Percentiles rank a stretch among this genome's conserved stretches.
Conservation (phyloP, 2,329 filamentous ascomycete species). For the Coleophoma eucalyptorum region DNA sequence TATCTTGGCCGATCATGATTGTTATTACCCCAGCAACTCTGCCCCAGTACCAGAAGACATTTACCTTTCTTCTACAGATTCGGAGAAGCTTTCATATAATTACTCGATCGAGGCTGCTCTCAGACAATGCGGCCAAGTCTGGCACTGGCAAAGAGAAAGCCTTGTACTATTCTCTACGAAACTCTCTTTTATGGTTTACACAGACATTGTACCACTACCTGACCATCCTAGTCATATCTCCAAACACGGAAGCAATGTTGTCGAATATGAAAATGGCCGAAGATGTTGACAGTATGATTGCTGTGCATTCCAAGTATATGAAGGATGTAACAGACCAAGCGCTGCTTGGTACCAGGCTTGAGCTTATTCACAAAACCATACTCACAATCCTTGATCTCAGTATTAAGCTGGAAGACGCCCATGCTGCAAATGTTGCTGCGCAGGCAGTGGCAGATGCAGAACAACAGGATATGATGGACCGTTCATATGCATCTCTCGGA, state of each 20-base stretch:
- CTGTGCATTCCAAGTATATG: slow-evolving; percentile 61
- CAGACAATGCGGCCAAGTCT: slow-evolving; percentile 33
- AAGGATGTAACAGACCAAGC: slow-evolving; percentile 62
- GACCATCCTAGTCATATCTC: slow-evolving; percentile 66
- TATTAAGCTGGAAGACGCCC: slow-evolving; percentile 63
- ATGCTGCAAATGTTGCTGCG: slow-evolving; percentile 30
- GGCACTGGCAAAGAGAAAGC: slow-evolving; percentile 39
- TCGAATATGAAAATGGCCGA: slow-evolving; percentile 53
- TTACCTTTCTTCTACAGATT: slow-evolving; percentile 74
- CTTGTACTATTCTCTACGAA: slow-evolving; percentile 58
- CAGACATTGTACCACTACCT: slow-evolving; percentile 73
- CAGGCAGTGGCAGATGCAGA: slow-evolving; percentile 14
- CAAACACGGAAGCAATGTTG: slow-evolving; percentile 53
- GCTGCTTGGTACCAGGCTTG: slow-evolving; percentile 64
- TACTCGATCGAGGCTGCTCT: slow-evolving; percentile 45
- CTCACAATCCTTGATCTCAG: slow-evolving; percentile 74
- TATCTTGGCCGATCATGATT: slow-evolving; percentile 66
- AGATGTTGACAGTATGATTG: slow-evolving; percentile 80
- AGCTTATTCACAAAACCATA: slow-evolving; percentile 68
- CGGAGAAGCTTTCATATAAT: slow-evolving; percentile 67
- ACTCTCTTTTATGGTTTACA: slow-evolving; percentile 73
- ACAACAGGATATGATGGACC: slow-evolving; percentile 23
- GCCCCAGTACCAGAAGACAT: slow-evolving; percentile 65
- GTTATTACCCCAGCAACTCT: slow-evolving; percentile 66
- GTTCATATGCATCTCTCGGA: slow-evolving; percentile 25